Evolutionary conservation across 1,284 basidiomycete genomes (phyloP).

Genomic region (Pseudozyma pruni): DNA sequence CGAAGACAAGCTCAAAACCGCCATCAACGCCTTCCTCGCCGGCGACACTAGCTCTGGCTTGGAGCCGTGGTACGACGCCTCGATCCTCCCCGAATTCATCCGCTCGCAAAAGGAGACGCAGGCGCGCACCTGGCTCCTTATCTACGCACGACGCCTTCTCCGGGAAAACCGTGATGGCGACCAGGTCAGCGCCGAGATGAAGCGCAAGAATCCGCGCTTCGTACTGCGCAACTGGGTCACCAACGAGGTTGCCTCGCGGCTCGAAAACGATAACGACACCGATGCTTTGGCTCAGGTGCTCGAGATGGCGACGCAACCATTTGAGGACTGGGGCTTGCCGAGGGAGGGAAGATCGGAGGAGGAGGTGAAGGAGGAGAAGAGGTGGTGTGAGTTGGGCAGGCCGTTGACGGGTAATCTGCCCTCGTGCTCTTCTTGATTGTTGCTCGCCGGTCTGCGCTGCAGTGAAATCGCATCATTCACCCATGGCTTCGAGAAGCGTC

Average conservation of each 20-base stretch:
- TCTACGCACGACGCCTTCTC: slow-evolving; percentile 46
- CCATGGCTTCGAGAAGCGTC: slow-evolving; percentile 2
- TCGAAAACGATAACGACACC: slow-evolving; percentile 60
- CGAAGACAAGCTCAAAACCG: slow-evolving; percentile 31
- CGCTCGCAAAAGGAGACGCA: slow-evolving; percentile 37
- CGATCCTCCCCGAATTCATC: slow-evolving; percentile 29
- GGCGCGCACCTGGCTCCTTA: slow-evolving; percentile 47
- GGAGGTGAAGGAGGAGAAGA: slow-evolving; percentile 73
- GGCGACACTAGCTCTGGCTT: slow-evolving; percentile 12
- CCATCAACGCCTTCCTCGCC: slow-evolving; percentile 27
- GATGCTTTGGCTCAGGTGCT: slow-evolving; percentile 55
- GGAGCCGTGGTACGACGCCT: slow-evolving; percentile 43
- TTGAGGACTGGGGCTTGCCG: slow-evolving; percentile 50
- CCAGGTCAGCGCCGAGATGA: slow-evolving; percentile 39
- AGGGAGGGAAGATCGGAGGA: slow-evolving; percentile 63
- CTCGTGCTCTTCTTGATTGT: slow-evolving; percentile 61
- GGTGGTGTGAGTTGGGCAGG: slow-evolving; percentile 52
- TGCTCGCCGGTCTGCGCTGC: slow-evolving; percentile 6
- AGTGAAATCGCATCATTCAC: neutral
- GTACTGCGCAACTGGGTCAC: slow-evolving; percentile 65
- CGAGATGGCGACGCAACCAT: slow-evolving; percentile 57
- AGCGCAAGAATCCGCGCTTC: slow-evolving; percentile 56
- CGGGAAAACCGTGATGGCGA: slow-evolving; percentile 34
- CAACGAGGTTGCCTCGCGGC: slow-evolving; percentile 57
- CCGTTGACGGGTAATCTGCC: slow-evolving; percentile 54